Evolutionary conservation across 192 early-diverging fungal species (phyloP).

Genomic region (Coemansia sp.): DNA sequence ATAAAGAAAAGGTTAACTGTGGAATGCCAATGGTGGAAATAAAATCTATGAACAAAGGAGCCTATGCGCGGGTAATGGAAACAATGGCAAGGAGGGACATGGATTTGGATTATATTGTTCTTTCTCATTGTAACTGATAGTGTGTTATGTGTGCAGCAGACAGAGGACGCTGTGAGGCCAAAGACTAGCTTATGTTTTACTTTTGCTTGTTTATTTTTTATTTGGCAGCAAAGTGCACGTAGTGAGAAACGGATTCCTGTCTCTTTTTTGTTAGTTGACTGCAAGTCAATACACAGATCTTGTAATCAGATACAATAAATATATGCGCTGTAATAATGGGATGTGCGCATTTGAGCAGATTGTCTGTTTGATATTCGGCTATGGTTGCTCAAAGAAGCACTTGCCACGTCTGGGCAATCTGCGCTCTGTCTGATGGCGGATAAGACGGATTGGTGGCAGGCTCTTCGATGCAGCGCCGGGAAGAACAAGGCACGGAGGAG

Average conservation of each 20-base stretch:
- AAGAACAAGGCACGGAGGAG: not conserved
- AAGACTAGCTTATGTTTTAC: not conserved
- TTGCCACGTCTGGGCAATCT: not conserved
- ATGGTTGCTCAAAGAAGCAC: not conserved
- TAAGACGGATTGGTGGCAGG: not conserved
- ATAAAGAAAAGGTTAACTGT: not conserved
- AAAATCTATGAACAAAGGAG: not conserved
- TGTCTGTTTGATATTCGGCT: not conserved
- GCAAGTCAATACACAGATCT: constrained; percentile 1
- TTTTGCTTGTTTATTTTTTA: too few relatives aligned
- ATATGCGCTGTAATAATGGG: constrained; percentile 12
- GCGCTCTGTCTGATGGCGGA: not conserved
- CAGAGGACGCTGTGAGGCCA: not conserved
- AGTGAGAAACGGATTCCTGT: too few relatives aligned
- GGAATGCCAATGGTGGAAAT: not conserved
- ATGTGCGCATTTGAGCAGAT: not conserved
- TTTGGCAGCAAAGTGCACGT: too few relatives aligned
- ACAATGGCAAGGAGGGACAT: constrained; percentile 1
- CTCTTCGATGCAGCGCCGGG: not conserved
- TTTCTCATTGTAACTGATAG: constrained; percentile 2
- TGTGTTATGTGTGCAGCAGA: constrained; percentile 2
- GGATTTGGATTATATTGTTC: not conserved
- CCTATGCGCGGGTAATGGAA: constrained; percentile 6
- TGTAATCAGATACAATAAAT: constrained; percentile 32
- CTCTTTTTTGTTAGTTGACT: not conserved